These are phyloP conservation scores for Metarhizium rileyi DNA, from an alignment of 2,329 filamentous ascomycete species.

Conservation along the genomic window DNA sequence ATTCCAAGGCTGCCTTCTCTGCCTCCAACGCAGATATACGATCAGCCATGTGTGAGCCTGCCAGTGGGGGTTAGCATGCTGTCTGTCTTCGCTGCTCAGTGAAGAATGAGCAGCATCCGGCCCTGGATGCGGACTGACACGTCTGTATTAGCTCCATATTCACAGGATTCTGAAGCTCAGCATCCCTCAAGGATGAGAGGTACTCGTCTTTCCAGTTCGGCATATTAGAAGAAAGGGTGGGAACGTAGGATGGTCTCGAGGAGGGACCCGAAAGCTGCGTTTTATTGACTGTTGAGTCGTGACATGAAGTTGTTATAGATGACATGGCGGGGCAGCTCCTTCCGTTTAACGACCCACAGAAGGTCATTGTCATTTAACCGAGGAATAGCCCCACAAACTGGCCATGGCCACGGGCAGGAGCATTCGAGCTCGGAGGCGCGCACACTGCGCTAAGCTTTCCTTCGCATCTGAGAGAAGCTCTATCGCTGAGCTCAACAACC, in stretches of 20 bases:
- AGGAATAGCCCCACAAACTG: slow-evolving; percentile 19
- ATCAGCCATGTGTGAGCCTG: slow-evolving; percentile 58
- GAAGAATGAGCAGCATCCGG: slow-evolving; percentile 8
- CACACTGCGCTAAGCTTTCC: not conserved
- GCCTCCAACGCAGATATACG: slow-evolving; percentile 55
- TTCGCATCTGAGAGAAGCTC: not conserved
- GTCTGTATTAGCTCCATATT: slow-evolving; percentile 63
- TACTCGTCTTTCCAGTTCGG: slow-evolving; percentile 77
- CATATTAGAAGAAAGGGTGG: slow-evolving; percentile 24
- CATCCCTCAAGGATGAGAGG: slow-evolving; percentile 61
- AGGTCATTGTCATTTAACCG: slow-evolving; percentile 16
- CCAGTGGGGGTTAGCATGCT: slow-evolving; percentile 12
- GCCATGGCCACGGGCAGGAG: too few species aligned
- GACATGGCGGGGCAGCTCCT: slow-evolving; percentile 4
- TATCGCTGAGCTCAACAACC: not conserved
- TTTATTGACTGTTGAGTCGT: not conserved
- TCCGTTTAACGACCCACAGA: not conserved
- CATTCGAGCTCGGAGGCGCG: slow-evolving; percentile 1
- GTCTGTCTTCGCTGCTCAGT: not conserved
- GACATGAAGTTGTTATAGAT: not conserved
- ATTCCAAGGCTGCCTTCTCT: slow-evolving; percentile 36
- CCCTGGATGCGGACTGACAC: slow-evolving; percentile 44
- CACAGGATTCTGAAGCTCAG: slow-evolving; percentile 54
- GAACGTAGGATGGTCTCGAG: not conserved
- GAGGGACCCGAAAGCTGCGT: not conserved